Evolutionary conservation across 2,329 filamentous ascomycete genomes (phyloP), one percentile per base, ranked within the genome.

Genomic region (Aspergillus fumigatiaffinis): DNA sequence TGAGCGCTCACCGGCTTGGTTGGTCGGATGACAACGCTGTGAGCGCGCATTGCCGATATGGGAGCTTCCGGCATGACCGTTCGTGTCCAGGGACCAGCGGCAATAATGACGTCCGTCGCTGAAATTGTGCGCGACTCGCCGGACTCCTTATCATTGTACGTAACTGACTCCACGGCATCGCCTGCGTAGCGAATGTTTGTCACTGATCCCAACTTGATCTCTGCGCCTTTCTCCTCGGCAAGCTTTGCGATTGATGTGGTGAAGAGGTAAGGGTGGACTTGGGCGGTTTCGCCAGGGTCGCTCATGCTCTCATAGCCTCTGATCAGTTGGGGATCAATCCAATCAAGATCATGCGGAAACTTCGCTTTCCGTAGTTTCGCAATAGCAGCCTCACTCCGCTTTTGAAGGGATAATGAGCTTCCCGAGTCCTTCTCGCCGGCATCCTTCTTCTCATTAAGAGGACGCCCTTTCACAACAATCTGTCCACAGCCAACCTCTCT

Each of bases 241-340:
- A 97, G 80, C 46, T 85, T 79, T 4, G 90, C 90, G 74, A 97
- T 95, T 17, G 87, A 82, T 0, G 85, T 93, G 0, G 94, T 97
- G 70, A 99, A 97, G 48, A 91, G 87, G 60, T 88, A 90, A 0
- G 94, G 94, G 68, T 99, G 93, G 2, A 97, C 93, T 75, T 99
- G 94, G 0, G 94, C 90, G 1, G 94, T 97, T 60, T 91, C 90
- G 1, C 82, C 83, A 0, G 86, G 84, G 2, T 85, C 87, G 2
- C 91, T 91, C 91, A 97, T 97, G 69, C 88, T 86, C 35, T 90
- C 85, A 75, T 96, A 97, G 21, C 80, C 80, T 53, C 79, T 77
- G 23, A 96, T 76, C 2, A 87, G 77, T 4, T 87, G 84, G 1
- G 82, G 76, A 53, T 89, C 84, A 46, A 97, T 80, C 92, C 92